Evolutionary conservation across 2,329 filamentous ascomycete genomes (phyloP).

Genomic region (Phoma sp.): DNA sequence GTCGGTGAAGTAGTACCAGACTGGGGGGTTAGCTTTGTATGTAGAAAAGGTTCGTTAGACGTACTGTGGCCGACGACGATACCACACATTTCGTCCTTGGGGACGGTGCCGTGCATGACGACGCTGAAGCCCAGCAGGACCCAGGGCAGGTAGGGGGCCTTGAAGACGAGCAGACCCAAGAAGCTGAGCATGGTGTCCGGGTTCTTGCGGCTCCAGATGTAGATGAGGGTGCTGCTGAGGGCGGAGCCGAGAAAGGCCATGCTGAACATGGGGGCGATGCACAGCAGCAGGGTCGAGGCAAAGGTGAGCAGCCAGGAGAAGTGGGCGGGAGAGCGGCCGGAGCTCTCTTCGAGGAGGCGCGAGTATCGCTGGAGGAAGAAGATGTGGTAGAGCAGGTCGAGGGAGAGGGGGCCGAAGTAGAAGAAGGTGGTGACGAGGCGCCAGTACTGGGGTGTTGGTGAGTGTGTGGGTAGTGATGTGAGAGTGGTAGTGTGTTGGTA

Average conservation of each 20-base stretch:
- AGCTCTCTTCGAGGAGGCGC: constrained; percentile 90
- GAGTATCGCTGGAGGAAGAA: constrained; percentile 98
- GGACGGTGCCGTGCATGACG: constrained; percentile 85
- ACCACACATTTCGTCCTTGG: constrained; percentile 95
- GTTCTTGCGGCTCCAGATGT: constrained; percentile 96
- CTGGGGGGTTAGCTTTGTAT: constrained; percentile 49
- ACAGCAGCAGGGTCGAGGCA: constrained; percentile 77
- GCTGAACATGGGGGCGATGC: constrained; percentile 83
- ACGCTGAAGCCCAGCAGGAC: constrained; percentile 92
- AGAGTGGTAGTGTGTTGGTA: no score
- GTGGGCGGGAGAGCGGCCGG: constrained; percentile 87
- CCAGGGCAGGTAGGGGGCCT: constrained; percentile 94
- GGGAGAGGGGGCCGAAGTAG: constrained; percentile 92
- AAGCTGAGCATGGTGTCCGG: constrained; percentile 88
- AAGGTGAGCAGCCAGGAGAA: constrained; percentile 96
- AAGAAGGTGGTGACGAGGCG: constrained; percentile 94
- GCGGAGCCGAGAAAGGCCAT: constrained; percentile 96
- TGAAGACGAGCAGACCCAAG: constrained; percentile 87
- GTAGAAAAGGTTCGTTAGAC: constrained; percentile 23
- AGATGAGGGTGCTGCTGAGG: constrained; percentile 89
- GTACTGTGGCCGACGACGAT: constrained; percentile 85
- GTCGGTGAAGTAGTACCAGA: constrained; percentile 98
- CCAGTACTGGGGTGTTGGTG: constrained; percentile 74
- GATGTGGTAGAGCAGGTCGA: constrained; percentile 95
- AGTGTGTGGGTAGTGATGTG: no score